Conservation (phyloP, 441 rosid genomes). For the Euphorbia corollata region DNA sequence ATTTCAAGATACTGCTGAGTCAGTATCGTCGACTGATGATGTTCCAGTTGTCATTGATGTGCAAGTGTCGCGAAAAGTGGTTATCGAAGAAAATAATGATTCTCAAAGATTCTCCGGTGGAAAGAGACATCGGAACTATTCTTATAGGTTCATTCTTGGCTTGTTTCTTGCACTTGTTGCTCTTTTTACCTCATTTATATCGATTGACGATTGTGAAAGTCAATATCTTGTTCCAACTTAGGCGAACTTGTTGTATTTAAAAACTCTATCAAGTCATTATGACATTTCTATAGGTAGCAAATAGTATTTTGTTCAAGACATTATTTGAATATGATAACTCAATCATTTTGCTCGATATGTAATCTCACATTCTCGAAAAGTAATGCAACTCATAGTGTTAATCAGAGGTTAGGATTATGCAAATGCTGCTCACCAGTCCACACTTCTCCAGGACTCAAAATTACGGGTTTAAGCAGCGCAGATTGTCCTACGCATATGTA, state of each 20-base stretch:
- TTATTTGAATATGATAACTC: not conserved
- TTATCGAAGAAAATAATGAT: slow-evolving; percentile 22
- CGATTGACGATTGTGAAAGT: slow-evolving; percentile 34
- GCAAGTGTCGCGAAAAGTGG: slow-evolving; percentile 16
- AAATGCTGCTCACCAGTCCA: slow-evolving; percentile 68
- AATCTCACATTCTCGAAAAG: not conserved
- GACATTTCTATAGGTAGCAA: slow-evolving; percentile 5
- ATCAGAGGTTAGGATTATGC: slow-evolving; percentile 61
- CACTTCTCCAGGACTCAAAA: slow-evolving; percentile 46
- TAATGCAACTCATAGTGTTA: not conserved
- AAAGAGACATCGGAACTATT: slow-evolving; percentile 26
- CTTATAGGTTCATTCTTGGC: slow-evolving; percentile 30
- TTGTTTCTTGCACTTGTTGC: slow-evolving; percentile 34
- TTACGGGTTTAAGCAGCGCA: slow-evolving; percentile 57
- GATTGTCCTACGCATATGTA: slow-evolving; percentile 63
- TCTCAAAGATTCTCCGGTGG: slow-evolving; percentile 8
- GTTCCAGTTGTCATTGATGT: slow-evolving; percentile 28
- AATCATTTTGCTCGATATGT: too few relatives aligned
- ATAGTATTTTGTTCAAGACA: not conserved
- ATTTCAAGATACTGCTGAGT: slow-evolving; percentile 35
- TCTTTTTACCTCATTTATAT: slow-evolving; percentile 27
- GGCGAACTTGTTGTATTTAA: slow-evolving; percentile 14
- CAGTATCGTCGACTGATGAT: slow-evolving; percentile 63
- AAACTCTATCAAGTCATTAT: slow-evolving; percentile 14
- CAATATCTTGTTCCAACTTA: slow-evolving; percentile 66